Evolutionary conservation across 768 basidiomycete genomes (phyloP).

Genomic region (Boletales sp.): DNA sequence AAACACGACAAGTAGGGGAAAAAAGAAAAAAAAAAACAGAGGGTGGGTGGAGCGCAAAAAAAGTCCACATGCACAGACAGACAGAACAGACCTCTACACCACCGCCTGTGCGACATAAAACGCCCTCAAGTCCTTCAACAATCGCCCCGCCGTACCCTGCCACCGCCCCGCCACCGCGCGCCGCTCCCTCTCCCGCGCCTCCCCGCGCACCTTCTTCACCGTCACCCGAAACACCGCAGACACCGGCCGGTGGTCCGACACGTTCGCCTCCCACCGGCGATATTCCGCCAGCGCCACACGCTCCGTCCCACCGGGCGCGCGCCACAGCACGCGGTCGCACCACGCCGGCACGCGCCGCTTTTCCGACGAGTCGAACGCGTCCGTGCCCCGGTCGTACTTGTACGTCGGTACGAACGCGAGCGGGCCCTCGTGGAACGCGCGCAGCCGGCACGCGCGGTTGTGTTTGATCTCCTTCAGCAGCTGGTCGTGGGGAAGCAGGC

Average conservation of each 20-base stretch:
- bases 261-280: slow-evolving; percentile 76
- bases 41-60: no score
- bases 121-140: slow-evolving; percentile 28
- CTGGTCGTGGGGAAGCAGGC: slow-evolving; percentile 78
- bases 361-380: slow-evolving; percentile 83
- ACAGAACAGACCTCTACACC: slow-evolving; percentile 19
- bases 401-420: slow-evolving; percentile 88
- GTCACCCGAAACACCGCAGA: slow-evolving; percentile 73
- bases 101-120: slow-evolving; percentile 34
- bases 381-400: slow-evolving; percentile 83
- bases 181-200: slow-evolving; percentile 55
- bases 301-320: slow-evolving; percentile 43
- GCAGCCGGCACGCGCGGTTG: slow-evolving; percentile 86
- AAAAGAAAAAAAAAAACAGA: neutral
- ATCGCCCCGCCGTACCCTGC: slow-evolving; percentile 33
- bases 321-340: slow-evolving; percentile 94
- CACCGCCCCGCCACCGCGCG: slow-evolving; percentile 54
- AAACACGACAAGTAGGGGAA: neutral
- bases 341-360: slow-evolving; percentile 90
- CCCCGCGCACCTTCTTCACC: slow-evolving; percentile 67
- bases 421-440: slow-evolving; percentile 77
- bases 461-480: slow-evolving; percentile 83
- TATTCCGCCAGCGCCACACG: slow-evolving; percentile 72
- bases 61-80: no score
- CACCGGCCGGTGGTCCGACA: slow-evolving; percentile 89